A percentile compares a stretch with the other conserved stretches of the same genome.
Evolutionary conservation across 805 yeast genomes (phyloP).

Genomic region (Tetrapisispora taiwanensis): DNA sequence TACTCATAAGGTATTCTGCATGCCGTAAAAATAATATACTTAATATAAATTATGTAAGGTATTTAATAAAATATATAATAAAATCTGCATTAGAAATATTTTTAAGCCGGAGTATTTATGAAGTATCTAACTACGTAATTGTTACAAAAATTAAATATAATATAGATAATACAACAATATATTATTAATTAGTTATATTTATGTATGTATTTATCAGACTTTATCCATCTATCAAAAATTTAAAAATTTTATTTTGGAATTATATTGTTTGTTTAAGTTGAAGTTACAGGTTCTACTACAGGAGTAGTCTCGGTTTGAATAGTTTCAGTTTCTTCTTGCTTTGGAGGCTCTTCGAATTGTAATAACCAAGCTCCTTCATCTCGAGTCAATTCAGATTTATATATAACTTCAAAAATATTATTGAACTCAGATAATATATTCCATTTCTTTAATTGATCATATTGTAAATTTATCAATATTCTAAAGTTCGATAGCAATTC

Average conservation of each 20-base stretch:
- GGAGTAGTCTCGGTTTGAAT: not conserved
- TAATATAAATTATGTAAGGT: not conserved
- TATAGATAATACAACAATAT: no score
- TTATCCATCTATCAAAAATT: no score
- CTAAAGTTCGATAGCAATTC: slow-evolving; percentile 22
- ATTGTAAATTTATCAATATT: slow-evolving; percentile 18
- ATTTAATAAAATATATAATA: no score
- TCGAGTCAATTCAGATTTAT: slow-evolving; percentile 12
- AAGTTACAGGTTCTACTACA: not conserved
- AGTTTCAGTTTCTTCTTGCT: not conserved
- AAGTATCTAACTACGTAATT: no score
- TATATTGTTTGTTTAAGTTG: no score
- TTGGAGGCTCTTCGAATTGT: not conserved
- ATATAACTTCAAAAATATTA: slow-evolving; percentile 15
- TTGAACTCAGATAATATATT: slow-evolving; percentile 18
- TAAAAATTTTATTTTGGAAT: no score
- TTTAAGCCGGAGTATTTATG: no score
- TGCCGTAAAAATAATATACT: not conserved
- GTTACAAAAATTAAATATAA: no score
- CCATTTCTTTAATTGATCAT: slow-evolving; percentile 14
- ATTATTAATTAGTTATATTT: no score
- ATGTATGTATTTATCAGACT: no score
- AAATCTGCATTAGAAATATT: no score
- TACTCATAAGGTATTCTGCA: not conserved
- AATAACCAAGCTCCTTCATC: slow-evolving; percentile 14